These are phyloP conservation scores for Aspergillus candidus DNA, from an alignment of 2,329 filamentous ascomycete genomes.

Conservation along the genomic window DNA sequence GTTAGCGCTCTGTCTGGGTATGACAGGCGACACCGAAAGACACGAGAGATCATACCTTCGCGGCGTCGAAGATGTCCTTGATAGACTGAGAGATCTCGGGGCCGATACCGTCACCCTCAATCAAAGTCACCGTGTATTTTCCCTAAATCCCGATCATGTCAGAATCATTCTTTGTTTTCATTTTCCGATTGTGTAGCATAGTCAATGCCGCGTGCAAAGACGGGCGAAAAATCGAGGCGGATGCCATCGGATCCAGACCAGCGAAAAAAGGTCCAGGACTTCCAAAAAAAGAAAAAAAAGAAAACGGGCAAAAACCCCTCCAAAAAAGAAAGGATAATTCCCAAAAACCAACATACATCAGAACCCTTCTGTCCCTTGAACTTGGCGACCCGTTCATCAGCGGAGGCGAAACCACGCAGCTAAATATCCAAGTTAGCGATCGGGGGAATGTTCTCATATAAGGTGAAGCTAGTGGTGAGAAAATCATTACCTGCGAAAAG, in stretches of 20 bases:
- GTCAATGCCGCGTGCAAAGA: no score
- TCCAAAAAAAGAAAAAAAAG: conserved; percentile 18
- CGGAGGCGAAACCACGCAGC: conserved; percentile 56
- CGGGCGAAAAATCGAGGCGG: conserved; percentile 12
- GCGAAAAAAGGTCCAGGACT: conserved; percentile 7
- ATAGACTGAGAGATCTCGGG: conserved; percentile 97
- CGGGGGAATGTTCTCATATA: conserved; percentile 9
- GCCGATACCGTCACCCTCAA: conserved; percentile 98
- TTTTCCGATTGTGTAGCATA: neutral
- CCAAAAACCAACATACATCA: conserved; percentile 58
- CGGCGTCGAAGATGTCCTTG: conserved; percentile 96
- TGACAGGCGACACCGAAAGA: conserved; percentile 1
- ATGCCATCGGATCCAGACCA: conserved; percentile 22
- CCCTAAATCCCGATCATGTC: conserved; percentile 52
- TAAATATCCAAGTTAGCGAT: conserved; percentile 23
- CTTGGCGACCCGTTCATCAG: conserved; percentile 71
- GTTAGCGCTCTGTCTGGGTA: conserved; percentile 22
- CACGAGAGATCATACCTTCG: conserved; percentile 57
- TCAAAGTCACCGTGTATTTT: conserved; percentile 92
- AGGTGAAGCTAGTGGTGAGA: conserved; percentile 4
- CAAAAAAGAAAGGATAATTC: conserved; percentile 13
- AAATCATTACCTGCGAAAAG: conserved; percentile 52
- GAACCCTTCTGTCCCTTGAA: conserved; percentile 86
- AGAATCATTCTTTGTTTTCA: conserved; percentile 10
- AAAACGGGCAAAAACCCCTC: conserved; percentile 15